Base-by-base conservation (phyloP, 768 basidiomycete species). In the Rhodotorula paludigena region DNA sequence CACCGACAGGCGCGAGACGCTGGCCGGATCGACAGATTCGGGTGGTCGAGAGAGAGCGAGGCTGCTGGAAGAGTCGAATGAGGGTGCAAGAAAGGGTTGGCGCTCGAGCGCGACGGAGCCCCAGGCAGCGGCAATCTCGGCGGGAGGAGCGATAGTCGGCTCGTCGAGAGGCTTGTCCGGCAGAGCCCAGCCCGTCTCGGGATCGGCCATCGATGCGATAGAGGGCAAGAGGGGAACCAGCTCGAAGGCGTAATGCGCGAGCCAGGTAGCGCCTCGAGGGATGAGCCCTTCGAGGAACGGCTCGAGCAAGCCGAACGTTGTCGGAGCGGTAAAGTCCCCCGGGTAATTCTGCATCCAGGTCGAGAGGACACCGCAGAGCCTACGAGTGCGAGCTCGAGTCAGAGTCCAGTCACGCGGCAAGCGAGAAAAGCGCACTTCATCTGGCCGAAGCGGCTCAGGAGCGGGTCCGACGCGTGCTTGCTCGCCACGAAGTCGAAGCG, bases 221-320 rank as follows among this genome's bases (percentile, higher is more conserved):
- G 45, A 28, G 20, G 63, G 23, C 16, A 75, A 61, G n/a, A 71
- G 66, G 6, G 68, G 69, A 7, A 69, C 55, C 33, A 76, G 67
- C 35, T 75, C 73, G 57, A 74, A 60, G 7, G 74, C 73, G 61
- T 74, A 74, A 57, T 75, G 76, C 6, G 62, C 66, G 39, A 75
- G 63, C 73, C 73, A 74, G n/a, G 69, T 67, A 32, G 59, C 57
- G 28, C 69, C 66, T 14, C 58, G 52, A 2, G 68, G 63, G 23
- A 74, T 49, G 7, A 76, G 58, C 21, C n/a, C 32, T 8, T 71
- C 64, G 28, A 75, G 53, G 53, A 76, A 74, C 0, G 57, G 52
- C 15, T 63, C 58, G 7, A 75, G 62, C 12, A 72, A 21, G 12
- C 36, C 62, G 39, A 45, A 60, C 6, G 75, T 73, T 1, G 47